These are phyloP conservation scores for Solanum arcanum DNA, from an alignment of 257 asterid genomes.

Conservation along the genomic window DNA sequence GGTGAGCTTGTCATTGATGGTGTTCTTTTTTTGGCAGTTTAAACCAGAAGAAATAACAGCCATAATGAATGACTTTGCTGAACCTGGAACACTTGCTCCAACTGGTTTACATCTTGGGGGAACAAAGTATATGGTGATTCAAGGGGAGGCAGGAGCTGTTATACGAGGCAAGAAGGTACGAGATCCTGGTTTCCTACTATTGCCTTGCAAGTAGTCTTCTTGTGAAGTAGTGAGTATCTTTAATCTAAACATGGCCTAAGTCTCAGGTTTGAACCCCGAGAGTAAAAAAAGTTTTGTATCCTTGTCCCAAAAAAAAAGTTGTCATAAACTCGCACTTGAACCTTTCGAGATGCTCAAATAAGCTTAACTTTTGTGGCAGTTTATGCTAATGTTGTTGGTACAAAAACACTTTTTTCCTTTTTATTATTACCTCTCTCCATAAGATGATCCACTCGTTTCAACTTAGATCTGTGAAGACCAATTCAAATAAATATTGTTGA, in stretches of 20 bases:
- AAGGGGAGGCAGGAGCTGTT: slow-evolving; percentile 24
- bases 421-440: not conserved
- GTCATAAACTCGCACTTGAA: not conserved
- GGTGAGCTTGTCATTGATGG: not conserved
- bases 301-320: not conserved
- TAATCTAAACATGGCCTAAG: not conserved
- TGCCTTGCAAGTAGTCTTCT: not conserved
- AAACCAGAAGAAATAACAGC: slow-evolving; percentile 27
- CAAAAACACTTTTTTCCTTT: not conserved
- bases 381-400: not conserved
- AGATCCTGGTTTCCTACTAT: not conserved
- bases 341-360: not conserved
- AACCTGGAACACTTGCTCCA: slow-evolving; percentile 43
- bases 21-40: slow-evolving; percentile 10
- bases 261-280: not conserved
- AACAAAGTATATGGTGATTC: slow-evolving; percentile 7
- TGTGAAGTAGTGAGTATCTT: not conserved
- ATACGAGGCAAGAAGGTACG: slow-evolving; percentile 11
- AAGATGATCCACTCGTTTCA: not conserved
- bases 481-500: not conserved
- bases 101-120: slow-evolving; percentile 33
- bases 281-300: not conserved
- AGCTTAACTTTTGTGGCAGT: not conserved
- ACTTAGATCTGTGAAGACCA: not conserved
- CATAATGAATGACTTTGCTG: slow-evolving; percentile 34